Evolutionary conservation across 352 stramenopile genomes (phyloP).

Genomic region (Phytophthora brassicae): DNA sequence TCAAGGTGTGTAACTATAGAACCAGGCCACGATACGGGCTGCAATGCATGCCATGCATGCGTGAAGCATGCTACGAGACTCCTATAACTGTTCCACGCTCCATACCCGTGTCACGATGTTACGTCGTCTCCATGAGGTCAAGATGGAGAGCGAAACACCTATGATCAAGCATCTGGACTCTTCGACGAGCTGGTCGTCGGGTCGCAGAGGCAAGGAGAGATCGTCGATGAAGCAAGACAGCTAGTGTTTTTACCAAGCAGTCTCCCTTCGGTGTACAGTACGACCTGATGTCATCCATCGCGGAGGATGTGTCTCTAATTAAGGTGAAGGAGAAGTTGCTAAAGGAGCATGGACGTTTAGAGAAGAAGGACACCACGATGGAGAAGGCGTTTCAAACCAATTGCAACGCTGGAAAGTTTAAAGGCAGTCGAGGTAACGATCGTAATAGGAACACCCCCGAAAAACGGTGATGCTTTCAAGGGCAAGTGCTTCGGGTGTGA

Average conservation of each 20-base stretch:
- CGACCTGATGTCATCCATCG: neutral
- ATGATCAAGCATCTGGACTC: too few species aligned
- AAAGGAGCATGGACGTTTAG: neutral
- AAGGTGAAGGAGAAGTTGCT: neutral
- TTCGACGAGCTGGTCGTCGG: too few species aligned
- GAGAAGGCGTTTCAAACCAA: slow-evolving; percentile 4
- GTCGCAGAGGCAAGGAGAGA: too few species aligned
- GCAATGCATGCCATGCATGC: slow-evolving; percentile 12
- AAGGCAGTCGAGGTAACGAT: too few species aligned
- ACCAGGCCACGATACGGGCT: slow-evolving; percentile 22
- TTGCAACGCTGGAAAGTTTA: slow-evolving; percentile 1
- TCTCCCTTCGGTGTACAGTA: neutral
- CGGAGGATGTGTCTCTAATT: neutral
- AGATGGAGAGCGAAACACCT: neutral
- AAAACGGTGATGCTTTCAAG: too few species aligned
- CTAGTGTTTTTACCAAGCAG: too few species aligned
- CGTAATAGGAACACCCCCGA: too few species aligned
- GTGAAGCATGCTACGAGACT: slow-evolving; percentile 17
- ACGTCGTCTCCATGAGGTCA: neutral
- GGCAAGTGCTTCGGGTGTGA: too few species aligned
- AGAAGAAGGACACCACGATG: neutral
- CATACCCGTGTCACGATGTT: slow-evolving; percentile 29
- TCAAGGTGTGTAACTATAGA: slow-evolving; percentile 9
- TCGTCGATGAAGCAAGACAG: too few species aligned
- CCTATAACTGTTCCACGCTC: slow-evolving; percentile 30